Conservation (phyloP, 2,329 filamentous ascomycete genomes). For the Fusarium zealandicum region DNA sequence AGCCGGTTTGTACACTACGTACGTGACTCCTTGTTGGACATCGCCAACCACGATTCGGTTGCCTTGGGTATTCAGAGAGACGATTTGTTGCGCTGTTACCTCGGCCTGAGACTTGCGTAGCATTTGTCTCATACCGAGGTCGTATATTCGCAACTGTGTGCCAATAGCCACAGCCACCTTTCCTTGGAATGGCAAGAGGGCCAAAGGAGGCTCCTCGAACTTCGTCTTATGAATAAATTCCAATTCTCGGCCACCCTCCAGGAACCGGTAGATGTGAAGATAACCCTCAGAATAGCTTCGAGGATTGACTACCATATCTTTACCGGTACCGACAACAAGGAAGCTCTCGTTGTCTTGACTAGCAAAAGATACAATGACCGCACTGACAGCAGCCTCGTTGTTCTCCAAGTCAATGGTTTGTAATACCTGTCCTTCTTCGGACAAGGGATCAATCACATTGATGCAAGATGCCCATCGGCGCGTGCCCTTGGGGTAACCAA, state of each 20-base stretch:
- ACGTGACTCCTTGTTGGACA: constrained; percentile 89
- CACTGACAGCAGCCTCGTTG: constrained; percentile 90
- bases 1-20: constrained; percentile 90
- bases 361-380: constrained; percentile 83
- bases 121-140: constrained; percentile 90
- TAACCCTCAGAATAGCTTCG: constrained; percentile 79
- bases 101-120: constrained; percentile 89
- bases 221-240: constrained; percentile 98
- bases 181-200: constrained; percentile 93
- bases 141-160: constrained; percentile 83
- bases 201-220: constrained; percentile 85
- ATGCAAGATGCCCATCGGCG: constrained; percentile 97
- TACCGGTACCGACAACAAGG: constrained; percentile 92
- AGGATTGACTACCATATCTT: constrained; percentile 83
- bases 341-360: constrained; percentile 90
- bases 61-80: constrained; percentile 87
- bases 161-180: constrained; percentile 87
- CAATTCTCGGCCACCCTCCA: constrained; percentile 83
- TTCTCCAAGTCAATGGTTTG: constrained; percentile 83
- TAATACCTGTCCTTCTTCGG: constrained; percentile 71
- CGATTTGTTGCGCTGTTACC: constrained; percentile 82
- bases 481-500: constrained; percentile 84
- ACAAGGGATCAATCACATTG: constrained; percentile 84
- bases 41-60: constrained; percentile 92
- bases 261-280: constrained; percentile 91